Percentiles rank a stretch among this genome's conserved stretches.
Evolutionary conservation across 306 rosid species (phyloP).

Genomic region (Morella rubra): DNA sequence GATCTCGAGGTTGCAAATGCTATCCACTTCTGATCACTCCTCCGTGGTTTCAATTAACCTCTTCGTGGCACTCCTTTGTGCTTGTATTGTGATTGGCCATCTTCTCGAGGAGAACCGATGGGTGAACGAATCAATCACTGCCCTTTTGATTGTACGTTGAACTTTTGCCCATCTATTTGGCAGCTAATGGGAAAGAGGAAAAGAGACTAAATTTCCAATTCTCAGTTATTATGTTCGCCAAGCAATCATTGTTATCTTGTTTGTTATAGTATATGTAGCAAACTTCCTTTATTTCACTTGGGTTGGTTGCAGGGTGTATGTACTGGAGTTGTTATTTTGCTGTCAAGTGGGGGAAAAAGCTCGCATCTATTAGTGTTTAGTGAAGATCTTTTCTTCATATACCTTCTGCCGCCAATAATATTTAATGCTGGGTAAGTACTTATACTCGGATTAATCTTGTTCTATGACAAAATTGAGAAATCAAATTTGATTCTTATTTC

Average conservation of each 20-base stretch:
- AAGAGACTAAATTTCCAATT: background rate
- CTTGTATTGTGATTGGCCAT: constrained; percentile 93
- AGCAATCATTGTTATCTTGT: background rate
- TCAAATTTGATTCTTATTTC: background rate
- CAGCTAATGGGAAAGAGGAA: background rate
- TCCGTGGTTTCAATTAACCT: constrained; percentile 84
- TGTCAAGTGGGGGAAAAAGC: constrained; percentile 73
- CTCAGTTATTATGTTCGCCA: background rate
- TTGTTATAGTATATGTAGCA: background rate
- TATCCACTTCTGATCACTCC: constrained; percentile 73
- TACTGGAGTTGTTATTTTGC: constrained; percentile 77
- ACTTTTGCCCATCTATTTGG: constrained; percentile 4
- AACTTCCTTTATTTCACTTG: constrained; percentile 22
- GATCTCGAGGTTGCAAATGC: constrained; percentile 43
- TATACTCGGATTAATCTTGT: background rate
- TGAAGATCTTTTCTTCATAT: constrained; percentile 92
- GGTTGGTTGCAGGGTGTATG: constrained; percentile 66
- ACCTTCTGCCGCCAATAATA: constrained; percentile 95
- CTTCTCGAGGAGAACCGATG: constrained; percentile 96
- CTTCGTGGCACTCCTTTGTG: constrained; percentile 87
- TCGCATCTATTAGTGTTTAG: constrained; percentile 91
- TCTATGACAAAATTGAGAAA: constrained; percentile 5
- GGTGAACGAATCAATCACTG: constrained; percentile 93
- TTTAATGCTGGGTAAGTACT: constrained; percentile 87
- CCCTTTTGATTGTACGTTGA: constrained; percentile 79